Evolutionary conservation across 2,329 filamentous ascomycete species (phyloP).

Genomic region (Elsinoe ampelina): DNA sequence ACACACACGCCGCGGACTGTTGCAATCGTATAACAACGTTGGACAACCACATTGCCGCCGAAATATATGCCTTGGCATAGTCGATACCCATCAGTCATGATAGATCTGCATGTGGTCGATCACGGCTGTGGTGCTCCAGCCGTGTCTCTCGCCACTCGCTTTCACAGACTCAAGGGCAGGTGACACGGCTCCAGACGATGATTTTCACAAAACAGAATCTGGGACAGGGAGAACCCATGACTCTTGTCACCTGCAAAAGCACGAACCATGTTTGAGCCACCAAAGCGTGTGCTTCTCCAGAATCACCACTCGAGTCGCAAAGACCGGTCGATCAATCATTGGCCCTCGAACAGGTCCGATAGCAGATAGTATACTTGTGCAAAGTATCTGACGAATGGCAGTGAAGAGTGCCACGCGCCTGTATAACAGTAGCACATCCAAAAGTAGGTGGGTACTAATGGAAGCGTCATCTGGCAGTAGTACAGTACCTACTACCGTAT

Average conservation of each 20-base stretch:
- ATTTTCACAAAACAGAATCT: not conserved
- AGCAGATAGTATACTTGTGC: not conserved
- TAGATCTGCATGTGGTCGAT: conserved; percentile 4
- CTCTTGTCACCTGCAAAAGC: not conserved
- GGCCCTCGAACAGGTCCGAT: not conserved
- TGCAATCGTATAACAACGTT: not conserved
- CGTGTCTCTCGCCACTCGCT: not conserved
- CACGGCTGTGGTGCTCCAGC: not conserved
- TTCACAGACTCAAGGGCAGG: not conserved
- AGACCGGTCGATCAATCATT: not conserved
- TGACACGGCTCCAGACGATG: not conserved
- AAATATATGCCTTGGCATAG: not conserved
- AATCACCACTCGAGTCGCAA: not conserved
- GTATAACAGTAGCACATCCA: not conserved
- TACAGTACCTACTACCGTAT: too few species aligned
- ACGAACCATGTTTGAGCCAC: conserved; percentile 11
- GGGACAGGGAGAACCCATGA: not conserved
- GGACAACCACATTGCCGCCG: not conserved
- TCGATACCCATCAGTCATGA: not conserved
- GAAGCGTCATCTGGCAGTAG: not conserved
- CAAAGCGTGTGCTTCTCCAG: conserved; percentile 4
- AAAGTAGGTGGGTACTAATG: not conserved
- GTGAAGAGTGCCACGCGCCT: not conserved
- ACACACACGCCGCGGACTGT: not conserved
- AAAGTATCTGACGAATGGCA: not conserved